Evolutionary conservation across 495 filamentous ascomycete species (phyloP).

Genomic region (Neurospora sp.): DNA sequence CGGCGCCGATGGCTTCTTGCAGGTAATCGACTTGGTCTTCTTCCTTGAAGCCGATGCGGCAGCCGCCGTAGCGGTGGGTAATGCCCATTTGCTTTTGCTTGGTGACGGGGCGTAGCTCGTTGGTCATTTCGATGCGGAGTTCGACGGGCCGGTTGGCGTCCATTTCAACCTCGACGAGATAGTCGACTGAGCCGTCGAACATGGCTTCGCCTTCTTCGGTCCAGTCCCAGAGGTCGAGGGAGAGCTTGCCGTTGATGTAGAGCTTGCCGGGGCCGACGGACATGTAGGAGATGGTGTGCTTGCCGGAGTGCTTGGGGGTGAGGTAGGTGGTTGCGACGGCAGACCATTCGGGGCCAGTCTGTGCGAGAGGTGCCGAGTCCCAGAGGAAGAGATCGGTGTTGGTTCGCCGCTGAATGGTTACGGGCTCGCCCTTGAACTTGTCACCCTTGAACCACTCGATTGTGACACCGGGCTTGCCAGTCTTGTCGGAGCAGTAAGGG

Average conservation of each 20-base stretch:
- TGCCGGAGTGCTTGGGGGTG: slow-evolving; percentile 43
- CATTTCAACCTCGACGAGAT: slow-evolving; percentile 43
- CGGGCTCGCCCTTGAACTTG: slow-evolving; percentile 46
- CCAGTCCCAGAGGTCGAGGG: slow-evolving; percentile 68
- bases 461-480: slow-evolving; percentile 47
- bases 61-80: slow-evolving; percentile 58
- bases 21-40: slow-evolving; percentile 61
- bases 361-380: slow-evolving; percentile 52
- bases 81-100: slow-evolving; percentile 41
- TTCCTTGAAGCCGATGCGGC: slow-evolving; percentile 67
- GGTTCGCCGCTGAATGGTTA: slow-evolving; percentile 41
- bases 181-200: slow-evolving; percentile 48
- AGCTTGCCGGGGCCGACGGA: slow-evolving; percentile 65
- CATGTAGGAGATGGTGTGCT: slow-evolving; percentile 68
- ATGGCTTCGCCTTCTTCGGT: slow-evolving; percentile 55
- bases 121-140: slow-evolving; percentile 49
- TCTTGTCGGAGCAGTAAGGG: slow-evolving; percentile 44
- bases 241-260: slow-evolving; percentile 55
- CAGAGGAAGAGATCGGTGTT: slow-evolving; percentile 60
- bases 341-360: slow-evolving; percentile 51
- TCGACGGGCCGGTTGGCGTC: slow-evolving; percentile 38
- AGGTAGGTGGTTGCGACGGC: slow-evolving; percentile 47
- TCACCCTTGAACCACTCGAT: slow-evolving; percentile 57
- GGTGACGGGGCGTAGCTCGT: slow-evolving; percentile 45
- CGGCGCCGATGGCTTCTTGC: slow-evolving; percentile 58